phyloP scores from a whole-genome alignment of 768 basidiomycete genomes.

The Phlebiopsis gigantea region DNA sequence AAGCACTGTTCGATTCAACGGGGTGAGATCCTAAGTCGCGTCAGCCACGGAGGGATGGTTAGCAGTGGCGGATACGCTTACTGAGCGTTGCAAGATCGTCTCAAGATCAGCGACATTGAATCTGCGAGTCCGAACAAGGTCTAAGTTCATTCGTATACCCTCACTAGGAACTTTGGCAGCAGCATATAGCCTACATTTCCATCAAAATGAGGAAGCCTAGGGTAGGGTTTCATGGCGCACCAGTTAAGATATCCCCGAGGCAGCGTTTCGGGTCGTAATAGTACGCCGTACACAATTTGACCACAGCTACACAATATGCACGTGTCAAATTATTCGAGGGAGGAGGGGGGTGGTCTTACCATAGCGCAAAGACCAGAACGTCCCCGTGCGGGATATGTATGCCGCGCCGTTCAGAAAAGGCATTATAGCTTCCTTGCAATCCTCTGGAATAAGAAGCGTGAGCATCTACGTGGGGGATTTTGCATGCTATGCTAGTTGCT shows the following conservation, averaged over 20 bases:
- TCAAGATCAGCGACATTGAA: slow-evolving; percentile 58
- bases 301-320: slow-evolving; percentile 47
- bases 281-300: slow-evolving; percentile 80
- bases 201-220: background rate
- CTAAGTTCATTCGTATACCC: slow-evolving; percentile 55
- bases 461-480: no score
- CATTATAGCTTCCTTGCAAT: slow-evolving; percentile 85
- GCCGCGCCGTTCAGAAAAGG: slow-evolving; percentile 60
- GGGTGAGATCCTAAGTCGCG: slow-evolving; percentile 42
- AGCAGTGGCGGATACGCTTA: slow-evolving; percentile 25
- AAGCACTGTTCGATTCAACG: slow-evolving; percentile 46
- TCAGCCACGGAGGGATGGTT: background rate
- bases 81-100: slow-evolving; percentile 42
- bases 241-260: slow-evolving; percentile 72
- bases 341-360: slow-evolving; percentile 35
- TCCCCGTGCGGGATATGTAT: slow-evolving; percentile 79
- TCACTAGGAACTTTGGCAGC: slow-evolving; percentile 61
- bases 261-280: slow-evolving; percentile 79
- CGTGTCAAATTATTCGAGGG: background rate
- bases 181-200: slow-evolving; percentile 53
- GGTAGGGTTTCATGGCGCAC: slow-evolving; percentile 34
- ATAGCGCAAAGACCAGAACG: slow-evolving; percentile 72
- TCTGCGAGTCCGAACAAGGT: slow-evolving; percentile 50
- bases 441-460: slow-evolving; percentile 43
- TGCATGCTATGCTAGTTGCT: no score